Percentiles rank a stretch among this genome's conserved stretches.
Evolutionary conservation across 1,284 basidiomycete species (phyloP).

Genomic region (Chiua sp.): DNA sequence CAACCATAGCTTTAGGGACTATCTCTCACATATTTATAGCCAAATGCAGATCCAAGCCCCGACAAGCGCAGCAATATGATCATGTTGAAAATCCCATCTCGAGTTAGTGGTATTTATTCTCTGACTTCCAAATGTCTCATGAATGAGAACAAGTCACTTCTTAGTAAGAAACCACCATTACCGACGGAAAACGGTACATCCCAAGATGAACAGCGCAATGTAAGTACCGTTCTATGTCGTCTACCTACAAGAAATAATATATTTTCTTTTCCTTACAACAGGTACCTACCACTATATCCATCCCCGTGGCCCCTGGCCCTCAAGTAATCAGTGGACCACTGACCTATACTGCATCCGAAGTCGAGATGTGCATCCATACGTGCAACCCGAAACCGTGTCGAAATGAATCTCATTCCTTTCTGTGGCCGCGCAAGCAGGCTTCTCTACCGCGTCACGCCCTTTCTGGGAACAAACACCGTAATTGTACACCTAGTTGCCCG

Average conservation of each 20-base stretch:
- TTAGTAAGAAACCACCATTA: slow-evolving; percentile 11
- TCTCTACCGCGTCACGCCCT: slow-evolving; percentile 34
- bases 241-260: background rate
- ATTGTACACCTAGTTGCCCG: slow-evolving; percentile 24
- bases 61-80: slow-evolving; percentile 30
- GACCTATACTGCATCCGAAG: slow-evolving; percentile 15
- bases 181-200: slow-evolving; percentile 5
- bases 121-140: slow-evolving; percentile 8
- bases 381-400: slow-evolving; percentile 31
- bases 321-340: background rate
- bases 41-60: slow-evolving; percentile 6
- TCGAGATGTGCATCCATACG: slow-evolving; percentile 35
- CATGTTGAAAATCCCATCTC: slow-evolving; percentile 30
- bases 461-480: slow-evolving; percentile 27
- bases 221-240: slow-evolving; percentile 9
- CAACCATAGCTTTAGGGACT: background rate
- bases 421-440: slow-evolving; percentile 28
- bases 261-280: slow-evolving; percentile 5
- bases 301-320: slow-evolving; percentile 6
- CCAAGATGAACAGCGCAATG: slow-evolving; percentile 14
- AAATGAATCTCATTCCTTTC: slow-evolving; percentile 35
- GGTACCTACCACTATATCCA: background rate
- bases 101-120: slow-evolving; percentile 16
- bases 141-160: slow-evolving; percentile 13
- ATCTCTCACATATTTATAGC: slow-evolving; percentile 19